These are phyloP conservation scores for Favolaschia claudopus DNA, from an alignment of 768 basidiomycete genomes.

Conservation along the genomic window DNA sequence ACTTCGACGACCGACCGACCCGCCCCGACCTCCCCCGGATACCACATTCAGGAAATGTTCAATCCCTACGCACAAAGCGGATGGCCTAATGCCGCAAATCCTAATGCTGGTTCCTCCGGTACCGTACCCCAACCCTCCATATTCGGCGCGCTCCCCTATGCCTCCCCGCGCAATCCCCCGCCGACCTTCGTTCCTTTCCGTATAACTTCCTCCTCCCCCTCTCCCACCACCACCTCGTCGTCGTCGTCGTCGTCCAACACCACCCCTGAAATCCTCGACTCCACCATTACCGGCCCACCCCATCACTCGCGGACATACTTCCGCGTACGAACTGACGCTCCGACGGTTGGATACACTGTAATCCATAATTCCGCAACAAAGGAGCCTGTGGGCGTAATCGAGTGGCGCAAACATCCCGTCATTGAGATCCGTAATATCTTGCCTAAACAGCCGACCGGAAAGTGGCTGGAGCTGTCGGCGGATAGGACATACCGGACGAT, in stretches of 20 bases:
- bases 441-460: conserved; percentile 41
- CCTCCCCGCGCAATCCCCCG: conserved; percentile 20
- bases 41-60: too few species aligned
- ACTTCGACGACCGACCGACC: too few species aligned
- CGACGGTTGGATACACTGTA: conserved; percentile 45
- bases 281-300: conserved; percentile 47
- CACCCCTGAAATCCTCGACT: conserved; percentile 52
- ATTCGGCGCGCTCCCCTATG: conserved; percentile 54
- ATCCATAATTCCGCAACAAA: conserved; percentile 45
- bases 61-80: conserved; percentile 21
- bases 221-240: neutral
- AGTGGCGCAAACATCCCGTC: conserved; percentile 46
- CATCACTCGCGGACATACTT: conserved; percentile 45
- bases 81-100: conserved; percentile 6
- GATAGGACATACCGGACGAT: conserved; percentile 50
- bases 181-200: conserved; percentile 46
- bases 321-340: conserved; percentile 45
- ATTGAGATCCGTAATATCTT: conserved; percentile 48
- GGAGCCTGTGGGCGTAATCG: conserved; percentile 47
- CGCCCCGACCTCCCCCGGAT: too few species aligned
- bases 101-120: neutral
- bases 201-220: conserved; percentile 42
- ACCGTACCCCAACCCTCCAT: conserved; percentile 41
- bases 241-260: too few species aligned
- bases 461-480: conserved; percentile 53